A percentile compares a stretch with the other conserved stretches of the same genome.
Evolutionary conservation across 2,329 filamentous ascomycete genomes (phyloP).

Genomic region (Diaporthe vaccinii): DNA sequence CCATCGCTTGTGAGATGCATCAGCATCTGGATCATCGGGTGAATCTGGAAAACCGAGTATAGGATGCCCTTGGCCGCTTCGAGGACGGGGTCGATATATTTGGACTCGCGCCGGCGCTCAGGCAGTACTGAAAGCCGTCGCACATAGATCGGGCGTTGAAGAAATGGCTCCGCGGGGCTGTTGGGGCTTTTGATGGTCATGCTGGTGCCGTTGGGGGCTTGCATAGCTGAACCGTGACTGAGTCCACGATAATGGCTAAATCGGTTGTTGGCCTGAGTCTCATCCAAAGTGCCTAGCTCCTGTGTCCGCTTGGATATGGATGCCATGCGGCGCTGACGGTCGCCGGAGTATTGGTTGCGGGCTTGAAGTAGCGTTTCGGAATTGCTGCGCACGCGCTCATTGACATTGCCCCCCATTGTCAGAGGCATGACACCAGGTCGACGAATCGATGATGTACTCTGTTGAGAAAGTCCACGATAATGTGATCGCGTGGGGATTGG

Average conservation of each 20-base stretch:
- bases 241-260: constrained; percentile 77
- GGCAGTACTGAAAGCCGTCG: constrained; percentile 74
- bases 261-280: constrained; percentile 72
- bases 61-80: constrained; percentile 77
- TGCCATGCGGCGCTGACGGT: constrained; percentile 74
- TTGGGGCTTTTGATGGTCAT: constrained; percentile 65
- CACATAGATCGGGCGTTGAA: constrained; percentile 73
- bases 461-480: constrained; percentile 80
- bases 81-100: constrained; percentile 70
- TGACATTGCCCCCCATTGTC: constrained; percentile 74
- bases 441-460: constrained; percentile 70
- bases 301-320: constrained; percentile 71
- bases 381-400: constrained; percentile 76
- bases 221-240: constrained; percentile 78
- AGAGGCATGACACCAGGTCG: constrained; percentile 80
- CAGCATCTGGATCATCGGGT: constrained; percentile 76
- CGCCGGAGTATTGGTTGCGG: constrained; percentile 58
- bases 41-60: constrained; percentile 77
- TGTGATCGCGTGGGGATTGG: constrained; percentile 87
- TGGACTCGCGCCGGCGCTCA: constrained; percentile 73
- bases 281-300: constrained; percentile 74
- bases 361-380: constrained; percentile 71
- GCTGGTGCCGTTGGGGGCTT: constrained; percentile 57
- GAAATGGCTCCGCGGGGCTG: constrained; percentile 69
- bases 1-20: constrained; percentile 73